These are phyloP conservation scores for Acephala macrosclerotiorum DNA, from an alignment of 2,329 filamentous ascomycete genomes.

Conservation along the genomic window DNA sequence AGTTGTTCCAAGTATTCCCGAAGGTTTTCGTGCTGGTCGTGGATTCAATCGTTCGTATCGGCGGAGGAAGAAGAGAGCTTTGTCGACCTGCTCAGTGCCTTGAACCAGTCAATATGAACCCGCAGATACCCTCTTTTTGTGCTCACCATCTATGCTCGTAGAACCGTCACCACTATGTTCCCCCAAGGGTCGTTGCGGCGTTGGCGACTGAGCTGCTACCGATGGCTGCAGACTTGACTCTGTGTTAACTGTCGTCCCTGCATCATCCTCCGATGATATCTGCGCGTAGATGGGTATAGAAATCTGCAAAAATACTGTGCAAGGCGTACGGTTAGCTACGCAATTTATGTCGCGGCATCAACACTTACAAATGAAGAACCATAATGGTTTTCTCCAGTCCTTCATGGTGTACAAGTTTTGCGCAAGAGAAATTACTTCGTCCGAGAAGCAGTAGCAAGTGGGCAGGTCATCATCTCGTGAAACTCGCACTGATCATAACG, in stretches of 20 bases:
- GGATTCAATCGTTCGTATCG: conserved; percentile 41
- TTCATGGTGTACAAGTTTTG: conserved; percentile 41
- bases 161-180: conserved; percentile 33
- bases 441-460: conserved; percentile 32
- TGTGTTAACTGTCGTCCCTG: conserved; percentile 31
- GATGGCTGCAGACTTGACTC: conserved; percentile 39
- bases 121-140: not conserved
- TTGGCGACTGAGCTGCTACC: conserved; percentile 36
- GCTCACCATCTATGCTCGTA: conserved; percentile 38
- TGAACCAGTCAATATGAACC: conserved; percentile 28
- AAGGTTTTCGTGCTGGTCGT: conserved; percentile 53
- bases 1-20: conserved; percentile 62
- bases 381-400: conserved; percentile 39
- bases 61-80: conserved; percentile 46
- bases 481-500: conserved; percentile 24
- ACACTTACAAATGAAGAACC: conserved; percentile 43
- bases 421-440: conserved; percentile 37
- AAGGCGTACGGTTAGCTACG: conserved; percentile 16
- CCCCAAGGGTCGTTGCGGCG: conserved; percentile 38
- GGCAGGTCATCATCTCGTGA: conserved; percentile 38
- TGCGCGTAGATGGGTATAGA: conserved; percentile 34
- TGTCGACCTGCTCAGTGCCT: conserved; percentile 45
- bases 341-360: conserved; percentile 3
- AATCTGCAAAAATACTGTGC: conserved; percentile 40
- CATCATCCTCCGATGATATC: conserved; percentile 25